Conservation (phyloP, 345 rosid species). For the Boechera divaricarpa region DNA sequence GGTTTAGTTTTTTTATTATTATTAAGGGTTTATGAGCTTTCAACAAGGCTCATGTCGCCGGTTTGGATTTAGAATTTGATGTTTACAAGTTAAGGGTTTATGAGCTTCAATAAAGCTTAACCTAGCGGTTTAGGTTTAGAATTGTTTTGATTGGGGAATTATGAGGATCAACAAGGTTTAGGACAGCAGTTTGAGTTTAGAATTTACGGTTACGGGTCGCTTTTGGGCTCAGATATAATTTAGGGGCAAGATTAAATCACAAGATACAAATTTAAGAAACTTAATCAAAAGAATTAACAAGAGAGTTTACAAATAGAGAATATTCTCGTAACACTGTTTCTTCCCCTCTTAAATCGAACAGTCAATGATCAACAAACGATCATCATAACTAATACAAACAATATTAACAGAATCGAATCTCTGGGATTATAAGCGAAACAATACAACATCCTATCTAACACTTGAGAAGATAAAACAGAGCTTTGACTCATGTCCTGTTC, state of each 20-base stretch:
- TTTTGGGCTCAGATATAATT: not conserved
- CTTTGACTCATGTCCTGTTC: conserved; percentile 25
- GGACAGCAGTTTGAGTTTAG: too few species aligned
- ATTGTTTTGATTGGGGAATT: too few species aligned
- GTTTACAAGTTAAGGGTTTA: too few species aligned
- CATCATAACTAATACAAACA: conserved; percentile 36
- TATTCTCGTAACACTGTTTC: conserved; percentile 26
- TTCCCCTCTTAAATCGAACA: conserved; percentile 18
- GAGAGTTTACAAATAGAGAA: conserved; percentile 29
- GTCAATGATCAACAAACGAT: conserved; percentile 19
- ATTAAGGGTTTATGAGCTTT: too few species aligned
- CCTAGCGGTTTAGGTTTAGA: too few species aligned
- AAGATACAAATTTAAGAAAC: conserved; percentile 7
- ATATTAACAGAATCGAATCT: conserved; percentile 34
- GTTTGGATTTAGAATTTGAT: too few species aligned
- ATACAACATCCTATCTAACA: conserved; percentile 39
- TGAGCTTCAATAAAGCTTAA: too few species aligned
- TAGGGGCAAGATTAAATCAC: not conserved
- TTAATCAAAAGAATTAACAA: conserved; percentile 33
- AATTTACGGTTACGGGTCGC: too few species aligned
- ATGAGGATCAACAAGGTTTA: too few species aligned
- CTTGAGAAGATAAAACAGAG: conserved; percentile 25
- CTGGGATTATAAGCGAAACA: conserved; percentile 22
- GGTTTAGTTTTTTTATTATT: too few species aligned
- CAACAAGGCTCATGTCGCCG: too few species aligned